A percentile compares a stretch with the other conserved stretches of the same genome.
These are phyloP conservation scores for Paecilomyces formosus DNA, from an alignment of 2,329 filamentous ascomycete species.

Conservation along the genomic window DNA sequence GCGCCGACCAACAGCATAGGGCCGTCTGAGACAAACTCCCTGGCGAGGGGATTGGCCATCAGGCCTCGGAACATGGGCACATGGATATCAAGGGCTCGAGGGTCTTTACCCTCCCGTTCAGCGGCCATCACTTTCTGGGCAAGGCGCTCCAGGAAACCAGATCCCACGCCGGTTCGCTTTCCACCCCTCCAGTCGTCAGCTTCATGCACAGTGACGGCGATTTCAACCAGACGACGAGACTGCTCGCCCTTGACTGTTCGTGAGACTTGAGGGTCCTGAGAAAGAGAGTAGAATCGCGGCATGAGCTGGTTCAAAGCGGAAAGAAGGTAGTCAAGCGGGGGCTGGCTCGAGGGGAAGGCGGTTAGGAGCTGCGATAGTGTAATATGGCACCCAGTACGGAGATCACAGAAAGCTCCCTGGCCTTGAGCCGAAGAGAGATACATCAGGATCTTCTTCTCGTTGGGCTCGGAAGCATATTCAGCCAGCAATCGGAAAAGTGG, in stretches of 20 bases:
- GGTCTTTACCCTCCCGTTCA: conserved; percentile 51
- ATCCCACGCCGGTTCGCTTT: conserved; percentile 74
- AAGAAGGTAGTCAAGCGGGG: conserved; percentile 74
- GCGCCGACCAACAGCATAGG: conserved; percentile 97
- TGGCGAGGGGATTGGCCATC: conserved; percentile 93
- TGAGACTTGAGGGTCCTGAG: conserved; percentile 84
- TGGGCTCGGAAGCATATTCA: conserved; percentile 69
- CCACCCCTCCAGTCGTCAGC: conserved; percentile 68
- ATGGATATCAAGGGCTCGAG: conserved; percentile 54
- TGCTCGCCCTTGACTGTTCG: conserved; percentile 61
- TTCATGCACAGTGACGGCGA: conserved; percentile 95
- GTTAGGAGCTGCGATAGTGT: conserved; percentile 78
- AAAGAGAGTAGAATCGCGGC: conserved; percentile 97
- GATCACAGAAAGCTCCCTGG: conserved; percentile 86
- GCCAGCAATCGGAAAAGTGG: conserved; percentile 75
- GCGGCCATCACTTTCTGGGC: conserved; percentile 65
- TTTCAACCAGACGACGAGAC: conserved; percentile 76
- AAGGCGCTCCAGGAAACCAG: conserved; percentile 85
- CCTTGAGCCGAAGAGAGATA: conserved; percentile 86
- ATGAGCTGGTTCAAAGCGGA: conserved; percentile 79
- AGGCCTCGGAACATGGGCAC: conserved; percentile 97
- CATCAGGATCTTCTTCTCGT: conserved; percentile 81
- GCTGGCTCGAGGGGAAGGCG: conserved; percentile 87
- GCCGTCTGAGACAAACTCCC: conserved; percentile 84
- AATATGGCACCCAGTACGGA: conserved; percentile 81